Conservation (phyloP, 2,329 filamentous ascomycete species). For the Teratosphaeria zuluensis region DNA sequence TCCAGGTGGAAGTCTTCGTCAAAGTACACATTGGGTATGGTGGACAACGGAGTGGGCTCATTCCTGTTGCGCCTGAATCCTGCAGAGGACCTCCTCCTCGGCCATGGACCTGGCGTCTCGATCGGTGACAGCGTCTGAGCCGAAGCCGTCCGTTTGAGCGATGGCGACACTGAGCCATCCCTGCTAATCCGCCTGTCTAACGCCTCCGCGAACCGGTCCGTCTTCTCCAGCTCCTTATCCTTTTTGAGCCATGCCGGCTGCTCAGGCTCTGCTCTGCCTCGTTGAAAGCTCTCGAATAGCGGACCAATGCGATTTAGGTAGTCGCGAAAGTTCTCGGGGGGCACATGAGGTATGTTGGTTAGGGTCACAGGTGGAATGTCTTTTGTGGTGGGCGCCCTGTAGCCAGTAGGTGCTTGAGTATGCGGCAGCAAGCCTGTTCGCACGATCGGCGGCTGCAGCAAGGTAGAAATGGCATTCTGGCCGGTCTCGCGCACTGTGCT, state of each 20-base stretch:
- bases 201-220: slow-evolving; percentile 41
- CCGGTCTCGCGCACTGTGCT: slow-evolving; percentile 61
- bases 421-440: slow-evolving; percentile 79
- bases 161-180: slow-evolving; percentile 25
- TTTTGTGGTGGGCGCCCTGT: slow-evolving; percentile 67
- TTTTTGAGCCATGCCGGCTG: slow-evolving; percentile 39
- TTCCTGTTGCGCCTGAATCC: slow-evolving; percentile 51
- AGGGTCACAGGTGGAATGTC: slow-evolving; percentile 92
- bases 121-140: slow-evolving; percentile 34
- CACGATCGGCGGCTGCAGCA: slow-evolving; percentile 84
- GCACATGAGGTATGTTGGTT: slow-evolving; percentile 76
- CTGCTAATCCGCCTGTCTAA: slow-evolving; percentile 33
- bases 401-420: slow-evolving; percentile 51
- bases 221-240: slow-evolving; percentile 34
- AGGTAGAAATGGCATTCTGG: slow-evolving; percentile 88
- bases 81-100: slow-evolving; percentile 43
- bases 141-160: slow-evolving; percentile 31
- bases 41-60: slow-evolving; percentile 76
- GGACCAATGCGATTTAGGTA: slow-evolving; percentile 80
- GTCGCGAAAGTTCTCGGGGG: slow-evolving; percentile 67
- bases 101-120: slow-evolving; percentile 22
- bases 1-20: slow-evolving; percentile 92
- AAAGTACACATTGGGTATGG: slow-evolving; percentile 87
- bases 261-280: slow-evolving; percentile 68
- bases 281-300: slow-evolving; percentile 79